Evolutionary conservation across 1,284 basidiomycete species (phyloP).

Genomic region (Heterobasidion parviporum): DNA sequence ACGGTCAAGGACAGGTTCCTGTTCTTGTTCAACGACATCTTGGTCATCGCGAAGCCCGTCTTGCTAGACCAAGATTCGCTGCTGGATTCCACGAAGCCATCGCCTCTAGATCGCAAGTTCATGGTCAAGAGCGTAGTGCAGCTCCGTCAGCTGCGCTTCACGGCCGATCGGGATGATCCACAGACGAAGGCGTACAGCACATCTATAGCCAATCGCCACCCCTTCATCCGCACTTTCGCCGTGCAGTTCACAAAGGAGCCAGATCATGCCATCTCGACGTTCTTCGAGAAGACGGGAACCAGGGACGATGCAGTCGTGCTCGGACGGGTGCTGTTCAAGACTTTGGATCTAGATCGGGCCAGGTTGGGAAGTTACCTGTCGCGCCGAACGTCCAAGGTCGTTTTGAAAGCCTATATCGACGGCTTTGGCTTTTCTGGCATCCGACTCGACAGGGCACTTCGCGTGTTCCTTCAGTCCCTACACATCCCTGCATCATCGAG

Average conservation of each 20-base stretch:
- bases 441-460: conserved; percentile 82
- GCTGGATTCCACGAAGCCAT: conserved; percentile 51
- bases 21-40: conserved; percentile 91
- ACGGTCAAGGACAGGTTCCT: conserved; percentile 95
- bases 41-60: conserved; percentile 79
- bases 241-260: conserved; percentile 68
- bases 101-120: conserved; percentile 74
- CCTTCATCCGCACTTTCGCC: conserved; percentile 62
- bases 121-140: conserved; percentile 83
- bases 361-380: conserved; percentile 80
- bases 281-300: conserved; percentile 51
- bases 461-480: conserved; percentile 81
- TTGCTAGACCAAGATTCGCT: conserved; percentile 53
- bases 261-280: conserved; percentile 57
- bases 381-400: conserved; percentile 58
- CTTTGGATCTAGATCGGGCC: conserved; percentile 77
- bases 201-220: conserved; percentile 35
- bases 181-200: conserved; percentile 31
- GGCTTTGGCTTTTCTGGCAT: conserved; percentile 80
- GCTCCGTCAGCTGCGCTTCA: conserved; percentile 64
- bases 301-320: conserved; percentile 58
- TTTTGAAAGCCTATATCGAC: conserved; percentile 80
- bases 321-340: conserved; percentile 80
- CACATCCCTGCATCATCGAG: conserved; percentile 52
- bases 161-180: conserved; percentile 53